Conservation (phyloP, 2,329 filamentous ascomycete genomes). For the Zymoseptoria tritici region DNA sequence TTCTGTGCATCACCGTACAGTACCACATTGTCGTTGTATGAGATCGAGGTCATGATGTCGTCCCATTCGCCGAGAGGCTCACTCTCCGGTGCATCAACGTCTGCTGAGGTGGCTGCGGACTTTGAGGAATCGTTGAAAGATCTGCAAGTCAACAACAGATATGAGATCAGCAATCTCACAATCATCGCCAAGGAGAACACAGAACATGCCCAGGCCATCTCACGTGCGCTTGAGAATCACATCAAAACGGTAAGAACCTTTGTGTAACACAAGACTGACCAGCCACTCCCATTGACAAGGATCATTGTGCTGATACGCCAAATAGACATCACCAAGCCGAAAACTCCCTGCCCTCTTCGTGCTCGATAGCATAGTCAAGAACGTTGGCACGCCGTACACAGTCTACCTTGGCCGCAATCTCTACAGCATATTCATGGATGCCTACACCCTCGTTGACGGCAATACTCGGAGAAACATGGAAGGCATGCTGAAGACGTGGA, state of each 20-base stretch:
- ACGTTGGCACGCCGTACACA: slow-evolving; percentile 95
- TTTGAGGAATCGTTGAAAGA: slow-evolving; percentile 91
- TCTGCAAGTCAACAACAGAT: slow-evolving; percentile 80
- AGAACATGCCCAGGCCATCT: slow-evolving; percentile 88
- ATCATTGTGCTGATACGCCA: slow-evolving; percentile 27
- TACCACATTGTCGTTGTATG: neutral
- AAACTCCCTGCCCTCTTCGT: slow-evolving; percentile 96
- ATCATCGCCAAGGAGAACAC: slow-evolving; percentile 97
- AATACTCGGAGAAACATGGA: slow-evolving; percentile 84
- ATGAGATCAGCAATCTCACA: slow-evolving; percentile 95
- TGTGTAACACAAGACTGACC: neutral
- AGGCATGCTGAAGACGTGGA: slow-evolving; percentile 97
- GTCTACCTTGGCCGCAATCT: slow-evolving; percentile 88
- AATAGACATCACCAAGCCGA: slow-evolving; percentile 72
- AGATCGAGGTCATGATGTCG: slow-evolving; percentile 48
- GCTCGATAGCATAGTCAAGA: slow-evolving; percentile 96
- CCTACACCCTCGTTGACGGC: slow-evolving; percentile 81
- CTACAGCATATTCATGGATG: slow-evolving; percentile 93
- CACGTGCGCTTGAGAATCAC: slow-evolving; percentile 81
- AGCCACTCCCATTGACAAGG: neutral
- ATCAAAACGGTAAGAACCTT: slow-evolving; percentile 74
- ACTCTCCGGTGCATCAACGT: slow-evolving; percentile 42
- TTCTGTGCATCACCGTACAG: slow-evolving; percentile 9
- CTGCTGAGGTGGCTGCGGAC: slow-evolving; percentile 87
- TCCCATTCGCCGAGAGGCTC: slow-evolving; percentile 33